These are phyloP conservation scores for Barbatosphaeria neglecta DNA, from an alignment of 495 filamentous ascomycete genomes.

Conservation along the genomic window DNA sequence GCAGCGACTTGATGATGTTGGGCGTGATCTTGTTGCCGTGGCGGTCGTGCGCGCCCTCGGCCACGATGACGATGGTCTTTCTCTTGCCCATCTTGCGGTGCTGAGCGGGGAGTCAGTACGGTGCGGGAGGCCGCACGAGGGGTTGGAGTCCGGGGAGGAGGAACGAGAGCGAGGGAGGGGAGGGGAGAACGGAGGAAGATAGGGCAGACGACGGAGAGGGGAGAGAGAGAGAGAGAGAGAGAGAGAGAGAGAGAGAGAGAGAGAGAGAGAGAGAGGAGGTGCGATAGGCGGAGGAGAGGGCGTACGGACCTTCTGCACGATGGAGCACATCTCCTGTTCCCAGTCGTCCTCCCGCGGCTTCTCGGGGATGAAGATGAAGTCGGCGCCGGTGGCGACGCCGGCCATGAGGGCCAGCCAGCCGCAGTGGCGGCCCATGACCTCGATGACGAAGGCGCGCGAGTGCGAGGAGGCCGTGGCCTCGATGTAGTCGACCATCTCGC, in stretches of 20 bases:
- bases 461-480: constrained; percentile 96
- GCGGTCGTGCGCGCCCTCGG: constrained; percentile 84
- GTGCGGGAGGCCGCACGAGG: too few relatives aligned
- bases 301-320: constrained; percentile 59
- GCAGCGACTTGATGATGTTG: constrained; percentile 69
- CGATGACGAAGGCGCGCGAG: constrained; percentile 93
- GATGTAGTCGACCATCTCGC: constrained; percentile 89
- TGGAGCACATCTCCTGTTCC: constrained; percentile 77
- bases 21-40: constrained; percentile 77
- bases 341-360: constrained; percentile 81
- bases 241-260: too few relatives aligned
- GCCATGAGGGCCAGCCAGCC: constrained; percentile 98
- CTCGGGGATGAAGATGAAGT: constrained; percentile 95
- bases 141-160: too few relatives aligned
- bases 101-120: constrained; percentile 37
- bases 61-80: constrained; percentile 96
- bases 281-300: too few relatives aligned
- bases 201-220: too few relatives aligned
- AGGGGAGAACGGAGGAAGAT: too few relatives aligned
- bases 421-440: constrained; percentile 99
- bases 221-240: too few relatives aligned
- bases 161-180: too few relatives aligned
- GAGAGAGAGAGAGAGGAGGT: too few relatives aligned
- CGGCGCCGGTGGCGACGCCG: constrained; percentile 86
- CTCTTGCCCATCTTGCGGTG: constrained; percentile 87